Evolutionary conservation across 2,329 filamentous ascomycete species (phyloP).

Genomic region (Emmonsiellopsis sp.): DNA sequence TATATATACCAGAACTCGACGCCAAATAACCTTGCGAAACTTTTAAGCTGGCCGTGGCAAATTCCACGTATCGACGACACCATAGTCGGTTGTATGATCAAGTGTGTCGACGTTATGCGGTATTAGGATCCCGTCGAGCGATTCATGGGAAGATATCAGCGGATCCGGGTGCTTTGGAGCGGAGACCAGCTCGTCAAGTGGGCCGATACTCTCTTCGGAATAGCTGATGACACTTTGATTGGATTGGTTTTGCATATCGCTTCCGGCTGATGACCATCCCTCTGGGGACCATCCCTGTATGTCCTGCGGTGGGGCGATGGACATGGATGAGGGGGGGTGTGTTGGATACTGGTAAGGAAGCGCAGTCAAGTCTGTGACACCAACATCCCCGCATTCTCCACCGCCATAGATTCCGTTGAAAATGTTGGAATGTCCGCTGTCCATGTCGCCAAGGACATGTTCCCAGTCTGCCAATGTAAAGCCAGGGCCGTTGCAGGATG

Average conservation of each 20-base stretch:
- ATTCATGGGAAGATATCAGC: not conserved
- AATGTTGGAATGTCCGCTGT: constrained; percentile 72
- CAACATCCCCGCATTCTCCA: constrained; percentile 30
- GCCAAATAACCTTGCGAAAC: not conserved
- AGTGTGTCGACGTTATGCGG: not conserved
- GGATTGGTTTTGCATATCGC: constrained; percentile 23
- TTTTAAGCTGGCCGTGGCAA: not conserved
- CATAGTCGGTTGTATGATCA: not conserved
- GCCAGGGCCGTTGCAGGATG: constrained; percentile 23
- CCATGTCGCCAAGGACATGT: constrained; percentile 66
- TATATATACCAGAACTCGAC: constrained; percentile 7
- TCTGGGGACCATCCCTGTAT: constrained; percentile 31
- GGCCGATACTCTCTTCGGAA: constrained; percentile 51
- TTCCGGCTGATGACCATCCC: constrained; percentile 31
- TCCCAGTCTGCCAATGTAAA: constrained; percentile 71
- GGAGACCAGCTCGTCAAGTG: constrained; percentile 13
- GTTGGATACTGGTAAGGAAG: constrained; percentile 6
- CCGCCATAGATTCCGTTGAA: constrained; percentile 46
- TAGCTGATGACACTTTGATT: constrained; percentile 51
- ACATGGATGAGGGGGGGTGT: constrained; percentile 1
- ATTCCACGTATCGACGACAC: not conserved
- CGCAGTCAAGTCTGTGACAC: constrained; percentile 8
- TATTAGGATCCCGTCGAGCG: constrained; percentile 1
- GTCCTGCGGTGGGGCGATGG: constrained; percentile 13
- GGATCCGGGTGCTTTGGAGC: not conserved